phyloP scores from a whole-genome alignment of 306 rosid genomes.

The Cucurbita moschata region DNA sequence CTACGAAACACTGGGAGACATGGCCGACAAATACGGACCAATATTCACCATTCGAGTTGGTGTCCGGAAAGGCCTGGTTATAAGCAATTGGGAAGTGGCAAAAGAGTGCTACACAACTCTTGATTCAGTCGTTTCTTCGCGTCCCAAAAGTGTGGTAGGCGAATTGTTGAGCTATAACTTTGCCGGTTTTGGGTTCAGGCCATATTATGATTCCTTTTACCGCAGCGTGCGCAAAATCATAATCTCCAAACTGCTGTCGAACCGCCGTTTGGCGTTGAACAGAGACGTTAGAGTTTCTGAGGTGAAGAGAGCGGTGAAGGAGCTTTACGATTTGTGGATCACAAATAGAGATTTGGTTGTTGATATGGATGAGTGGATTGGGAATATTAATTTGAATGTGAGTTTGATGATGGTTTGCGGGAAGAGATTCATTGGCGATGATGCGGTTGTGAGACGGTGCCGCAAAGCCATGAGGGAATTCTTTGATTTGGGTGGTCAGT shows the following conservation, averaged over 20 bases:
- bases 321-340: conserved; percentile 12
- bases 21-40: conserved; percentile 30
- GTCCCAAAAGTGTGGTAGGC: conserved; percentile 4
- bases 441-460: background rate
- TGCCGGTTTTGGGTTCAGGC: conserved; percentile 20
- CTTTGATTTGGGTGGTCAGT: conserved; percentile 13
- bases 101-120: conserved; percentile 30
- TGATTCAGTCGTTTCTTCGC: conserved; percentile 15
- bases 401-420: conserved; percentile 25
- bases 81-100: conserved; percentile 21
- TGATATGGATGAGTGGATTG: conserved; percentile 18
- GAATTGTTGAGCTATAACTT: conserved; percentile 21
- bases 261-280: conserved; percentile 15
- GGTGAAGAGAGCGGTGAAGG: conserved; percentile 12
- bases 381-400: conserved; percentile 26
- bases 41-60: conserved; percentile 21
- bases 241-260: conserved; percentile 23
- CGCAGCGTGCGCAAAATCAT: conserved; percentile 25
- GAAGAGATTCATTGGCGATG: background rate
- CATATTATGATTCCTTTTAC: conserved; percentile 23
- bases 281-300: conserved; percentile 17
- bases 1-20: conserved; percentile 25
- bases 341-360: background rate
- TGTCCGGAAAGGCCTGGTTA: conserved; percentile 8
- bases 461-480: conserved; percentile 11